Evolutionary conservation across 2,329 filamentous ascomycete genomes (phyloP).

Genomic region (Cladosporium halotolerans): DNA sequence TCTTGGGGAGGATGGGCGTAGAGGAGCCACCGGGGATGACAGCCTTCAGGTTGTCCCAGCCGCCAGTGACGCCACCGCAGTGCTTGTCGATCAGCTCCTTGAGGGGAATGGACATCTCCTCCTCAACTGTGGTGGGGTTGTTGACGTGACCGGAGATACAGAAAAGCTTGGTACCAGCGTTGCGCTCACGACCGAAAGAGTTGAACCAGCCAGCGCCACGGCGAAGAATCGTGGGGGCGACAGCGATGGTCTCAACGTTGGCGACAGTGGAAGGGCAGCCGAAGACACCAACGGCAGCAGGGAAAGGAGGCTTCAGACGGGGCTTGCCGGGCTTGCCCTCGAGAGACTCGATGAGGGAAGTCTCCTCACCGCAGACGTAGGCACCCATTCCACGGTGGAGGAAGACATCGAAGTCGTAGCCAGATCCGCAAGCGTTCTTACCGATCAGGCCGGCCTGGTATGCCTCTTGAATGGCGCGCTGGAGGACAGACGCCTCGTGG

Average conservation of each 20-base stretch:
- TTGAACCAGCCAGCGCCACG: conserved; percentile 92
- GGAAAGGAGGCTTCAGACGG: conserved; percentile 96
- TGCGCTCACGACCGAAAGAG: conserved; percentile 87
- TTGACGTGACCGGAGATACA: conserved; percentile 99
- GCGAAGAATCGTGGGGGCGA: conserved; percentile 91
- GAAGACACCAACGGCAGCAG: conserved; percentile 92
- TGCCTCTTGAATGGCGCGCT: conserved; percentile 94
- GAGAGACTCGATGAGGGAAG: conserved; percentile 92
- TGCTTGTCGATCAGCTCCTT: conserved; percentile 96
- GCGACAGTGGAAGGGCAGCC: conserved; percentile 96
- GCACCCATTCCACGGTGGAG: conserved; percentile 95
- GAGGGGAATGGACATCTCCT: conserved; percentile 98
- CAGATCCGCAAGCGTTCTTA: conserved; percentile 94
- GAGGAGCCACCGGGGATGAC: conserved; percentile 95
- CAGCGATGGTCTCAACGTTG: conserved; percentile 95
- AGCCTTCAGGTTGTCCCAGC: conserved; percentile 95
- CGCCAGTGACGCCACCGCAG: conserved; percentile 91
- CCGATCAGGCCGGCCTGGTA: conserved; percentile 92
- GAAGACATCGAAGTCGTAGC: conserved; percentile 97
- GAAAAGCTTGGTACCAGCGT: conserved; percentile 95
- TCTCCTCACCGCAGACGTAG: conserved; percentile 98
- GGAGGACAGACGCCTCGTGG: conserved; percentile 86
- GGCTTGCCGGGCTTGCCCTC: conserved; percentile 99
- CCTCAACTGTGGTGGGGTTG: conserved; percentile 95
- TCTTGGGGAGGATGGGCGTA: conserved; percentile 88